Conservation (phyloP, 768 basidiomycete genomes). For the Lyophyllum atratum region DNA sequence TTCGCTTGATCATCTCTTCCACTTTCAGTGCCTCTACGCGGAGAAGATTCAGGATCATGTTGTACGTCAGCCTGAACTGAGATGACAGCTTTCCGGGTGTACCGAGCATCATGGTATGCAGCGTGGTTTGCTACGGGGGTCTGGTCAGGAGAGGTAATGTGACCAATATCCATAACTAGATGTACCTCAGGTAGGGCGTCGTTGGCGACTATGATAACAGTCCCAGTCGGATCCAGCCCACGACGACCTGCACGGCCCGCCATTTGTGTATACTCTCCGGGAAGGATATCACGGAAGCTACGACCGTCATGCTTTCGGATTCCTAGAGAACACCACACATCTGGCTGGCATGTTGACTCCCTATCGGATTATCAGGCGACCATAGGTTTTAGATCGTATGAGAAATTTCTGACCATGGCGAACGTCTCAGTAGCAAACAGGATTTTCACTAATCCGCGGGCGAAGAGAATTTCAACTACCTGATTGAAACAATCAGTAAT, state of each 20-base stretch:
- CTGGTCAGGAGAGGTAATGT: neutral
- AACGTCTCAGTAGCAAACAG: slow-evolving; percentile 99
- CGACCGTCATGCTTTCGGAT: slow-evolving; percentile 96
- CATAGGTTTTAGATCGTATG: neutral
- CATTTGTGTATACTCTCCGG: slow-evolving; percentile 99
- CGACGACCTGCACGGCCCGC: slow-evolving; percentile 96
- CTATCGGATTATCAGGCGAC: slow-evolving; percentile 40
- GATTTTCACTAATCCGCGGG: slow-evolving; percentile 92
- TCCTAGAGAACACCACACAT: slow-evolving; percentile 94
- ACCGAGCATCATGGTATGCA: slow-evolving; percentile 94
- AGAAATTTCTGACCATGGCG: slow-evolving; percentile 76
- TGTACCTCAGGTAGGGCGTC: slow-evolving; percentile 85
- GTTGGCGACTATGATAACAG: slow-evolving; percentile 86
- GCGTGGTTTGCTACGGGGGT: slow-evolving; percentile 58
- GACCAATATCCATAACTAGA: neutral
- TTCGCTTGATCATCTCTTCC: slow-evolving; percentile 99
- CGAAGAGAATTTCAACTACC: slow-evolving; percentile 96
- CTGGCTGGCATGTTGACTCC: slow-evolving; percentile 99
- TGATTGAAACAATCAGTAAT: slow-evolving; percentile 30
- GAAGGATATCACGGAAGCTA: slow-evolving; percentile 85
- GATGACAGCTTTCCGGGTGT: slow-evolving; percentile 89
- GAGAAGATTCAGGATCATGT: slow-evolving; percentile 97
- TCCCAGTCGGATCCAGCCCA: slow-evolving; percentile 93
- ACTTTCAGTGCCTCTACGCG: slow-evolving; percentile 95
- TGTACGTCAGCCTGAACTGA: slow-evolving; percentile 97